Conservation (phyloP, 768 basidiomycete species). For the Coprinellus aureogranulatus region DNA sequence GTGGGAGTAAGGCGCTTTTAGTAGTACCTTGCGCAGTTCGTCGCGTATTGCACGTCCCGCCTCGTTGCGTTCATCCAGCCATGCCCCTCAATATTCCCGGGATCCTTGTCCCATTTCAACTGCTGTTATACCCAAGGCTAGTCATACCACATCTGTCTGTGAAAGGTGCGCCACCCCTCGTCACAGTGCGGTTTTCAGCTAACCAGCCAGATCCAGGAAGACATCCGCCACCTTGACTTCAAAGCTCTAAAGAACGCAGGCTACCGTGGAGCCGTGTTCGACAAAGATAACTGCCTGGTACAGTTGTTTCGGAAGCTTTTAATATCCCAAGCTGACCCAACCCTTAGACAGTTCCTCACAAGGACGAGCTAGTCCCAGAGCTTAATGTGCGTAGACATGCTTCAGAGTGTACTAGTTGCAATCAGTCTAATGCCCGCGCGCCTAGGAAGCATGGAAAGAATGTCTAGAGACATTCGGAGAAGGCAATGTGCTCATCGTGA, state of each 20-base stretch:
- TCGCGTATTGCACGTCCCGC: no score
- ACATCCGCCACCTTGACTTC: conserved; percentile 85
- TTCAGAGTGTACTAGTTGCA: no score
- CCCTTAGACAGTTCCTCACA: conserved; percentile 72
- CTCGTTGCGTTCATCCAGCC: background rate
- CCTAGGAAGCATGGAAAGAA: conserved; percentile 73
- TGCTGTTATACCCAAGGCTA: conserved; percentile 63
- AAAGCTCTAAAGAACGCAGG: conserved; percentile 66
- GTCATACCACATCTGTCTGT: conserved; percentile 64
- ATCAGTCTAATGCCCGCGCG: no score
- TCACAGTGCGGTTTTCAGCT: conserved; percentile 9
- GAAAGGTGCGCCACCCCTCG: conserved; percentile 49
- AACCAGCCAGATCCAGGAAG: conserved; percentile 49
- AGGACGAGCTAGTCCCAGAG: conserved; percentile 74
- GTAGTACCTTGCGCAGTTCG: background rate
- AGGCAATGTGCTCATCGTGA: conserved; percentile 82
- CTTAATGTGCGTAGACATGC: conserved; percentile 52
- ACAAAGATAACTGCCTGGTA: conserved; percentile 97
- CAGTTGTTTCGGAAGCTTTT: conserved; percentile 17
- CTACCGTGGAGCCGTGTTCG: conserved; percentile 88
- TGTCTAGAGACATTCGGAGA: conserved; percentile 73
- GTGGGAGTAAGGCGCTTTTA: conserved; percentile 1
- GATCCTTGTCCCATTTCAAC: conserved; percentile 66
- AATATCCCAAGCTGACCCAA: background rate
- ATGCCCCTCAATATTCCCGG: conserved; percentile 81